phyloP scores from a whole-genome alignment of 2,329 filamentous ascomycete genomes.

The Penicillium vulpinum region DNA sequence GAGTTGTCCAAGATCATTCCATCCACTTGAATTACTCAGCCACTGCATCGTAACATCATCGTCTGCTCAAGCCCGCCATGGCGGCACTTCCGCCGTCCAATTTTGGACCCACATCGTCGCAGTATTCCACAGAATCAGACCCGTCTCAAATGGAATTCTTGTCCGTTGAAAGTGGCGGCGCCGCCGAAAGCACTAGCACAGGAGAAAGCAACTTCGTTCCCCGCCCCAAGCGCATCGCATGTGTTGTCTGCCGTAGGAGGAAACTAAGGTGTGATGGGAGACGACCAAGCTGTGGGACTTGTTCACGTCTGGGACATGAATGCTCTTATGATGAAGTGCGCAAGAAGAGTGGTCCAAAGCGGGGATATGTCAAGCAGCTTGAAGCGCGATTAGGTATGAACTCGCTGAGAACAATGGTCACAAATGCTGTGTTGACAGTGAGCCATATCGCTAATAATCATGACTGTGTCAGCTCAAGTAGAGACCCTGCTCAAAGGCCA shows the following conservation, averaged over 20 bases:
- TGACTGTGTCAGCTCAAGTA: slow-evolving; percentile 69
- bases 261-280: slow-evolving; percentile 88
- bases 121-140: slow-evolving; percentile 31
- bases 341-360: slow-evolving; percentile 91
- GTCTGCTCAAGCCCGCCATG: slow-evolving; percentile 16
- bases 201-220: slow-evolving; percentile 61
- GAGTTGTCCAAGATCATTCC: slow-evolving; percentile 5
- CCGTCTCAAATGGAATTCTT: slow-evolving; percentile 16
- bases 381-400: slow-evolving; percentile 84
- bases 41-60: neutral
- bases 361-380: slow-evolving; percentile 90
- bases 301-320: slow-evolving; percentile 78
- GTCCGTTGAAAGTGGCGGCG: slow-evolving; percentile 19
- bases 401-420: slow-evolving; percentile 2
- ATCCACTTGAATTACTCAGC: slow-evolving; percentile 14
- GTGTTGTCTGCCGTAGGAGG: slow-evolving; percentile 87
- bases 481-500: slow-evolving; percentile 86
- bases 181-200: slow-evolving; percentile 39
- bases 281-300: slow-evolving; percentile 84
- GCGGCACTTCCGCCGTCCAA: slow-evolving; percentile 18
- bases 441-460: slow-evolving; percentile 14
- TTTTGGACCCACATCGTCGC: slow-evolving; percentile 16
- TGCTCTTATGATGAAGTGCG: slow-evolving; percentile 91
- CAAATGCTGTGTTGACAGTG: neutral
- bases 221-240: slow-evolving; percentile 90